Evolutionary conservation across 805 yeast species (phyloP).

Genomic region (Komagataella ulmi): DNA sequence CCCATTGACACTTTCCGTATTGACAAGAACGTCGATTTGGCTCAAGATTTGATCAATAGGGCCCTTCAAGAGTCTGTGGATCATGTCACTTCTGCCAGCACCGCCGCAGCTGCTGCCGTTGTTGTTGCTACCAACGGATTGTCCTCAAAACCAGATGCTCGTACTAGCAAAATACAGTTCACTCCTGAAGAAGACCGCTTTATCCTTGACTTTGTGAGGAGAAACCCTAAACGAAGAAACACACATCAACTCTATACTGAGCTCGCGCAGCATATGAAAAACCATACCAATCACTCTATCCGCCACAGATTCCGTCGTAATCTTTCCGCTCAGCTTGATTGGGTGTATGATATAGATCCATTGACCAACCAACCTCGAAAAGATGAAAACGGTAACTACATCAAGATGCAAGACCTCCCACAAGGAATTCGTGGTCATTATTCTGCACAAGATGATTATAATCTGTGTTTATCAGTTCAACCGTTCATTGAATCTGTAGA

Average conservation of each 20-base stretch:
- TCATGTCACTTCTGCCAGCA: not conserved
- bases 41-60: not conserved
- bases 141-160: not conserved
- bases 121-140: not conserved
- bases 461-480: slow-evolving; percentile 31
- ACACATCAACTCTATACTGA: slow-evolving; percentile 55
- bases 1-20: not conserved
- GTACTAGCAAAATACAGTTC: slow-evolving; percentile 28
- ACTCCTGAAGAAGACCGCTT: slow-evolving; percentile 52
- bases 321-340: slow-evolving; percentile 25
- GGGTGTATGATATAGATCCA: slow-evolving; percentile 34
- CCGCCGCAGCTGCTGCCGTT: slow-evolving; percentile 1
- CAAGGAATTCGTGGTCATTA: slow-evolving; percentile 44
- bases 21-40: not conserved
- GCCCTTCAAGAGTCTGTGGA: not conserved
- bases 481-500: slow-evolving; percentile 12
- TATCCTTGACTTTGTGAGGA: slow-evolving; percentile 54
- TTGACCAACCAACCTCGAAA: slow-evolving; percentile 24
- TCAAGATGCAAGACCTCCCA: slow-evolving; percentile 29
- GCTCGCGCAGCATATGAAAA: slow-evolving; percentile 42
- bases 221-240: slow-evolving; percentile 52
- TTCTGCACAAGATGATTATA: slow-evolving; percentile 59
- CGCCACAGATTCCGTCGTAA: slow-evolving; percentile 45
- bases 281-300: slow-evolving; percentile 68
- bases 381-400: slow-evolving; percentile 27